Base-by-base conservation (phyloP, 2,329 filamentous ascomycete species). In the Zopfia rhizophila region DNA sequence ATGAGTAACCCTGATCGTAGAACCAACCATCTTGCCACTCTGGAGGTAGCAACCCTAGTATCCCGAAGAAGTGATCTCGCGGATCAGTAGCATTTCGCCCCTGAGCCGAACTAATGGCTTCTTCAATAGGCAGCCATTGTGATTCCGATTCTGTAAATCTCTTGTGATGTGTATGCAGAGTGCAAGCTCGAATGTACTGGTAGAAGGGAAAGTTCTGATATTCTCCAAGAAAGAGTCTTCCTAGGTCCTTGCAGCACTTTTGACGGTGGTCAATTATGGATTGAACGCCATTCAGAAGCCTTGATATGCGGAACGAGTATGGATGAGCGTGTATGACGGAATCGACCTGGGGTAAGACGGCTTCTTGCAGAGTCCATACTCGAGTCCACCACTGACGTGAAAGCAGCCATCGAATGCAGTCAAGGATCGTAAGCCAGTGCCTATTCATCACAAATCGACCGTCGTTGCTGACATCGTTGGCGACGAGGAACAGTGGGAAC, bases 341-440 rank as follows among this genome's bases (percentile, higher is more conserved):
- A 17, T 49, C 45, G 1, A 39, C 39, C 11, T 33, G 13, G 4
- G 45, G 45, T 3, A 49, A 24, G 10, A 38, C 25, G 13, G 45
- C 45, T 35, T 44, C 45, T 30, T 40, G 39, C 3, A 44, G 29
- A 14, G 45, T 49, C 45, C 39, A 44, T 2, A 44, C 45, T 4
- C 45, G 45, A 5, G 27, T 24, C 45, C 39, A 49, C 45, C 45
- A 49, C 8, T 32, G 33, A 7, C 45, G 40, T 10, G 21, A 32
- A 14, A 49, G 21, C 19, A 49, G 29, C 39, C 45, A 49, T 19
- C 29, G 45, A 12, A 49, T 36, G 14, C 33, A 35, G 13, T 49
- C 39, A 16, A 49, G 35, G 22, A 44, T 19, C 11, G 17, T 8
- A 4, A 40, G 33, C 45, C 35, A 49, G 3, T 29, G 18, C 23